phyloP scores from a whole-genome alignment of 2,329 filamentous ascomycete genomes.

The Scleromitrula shiraiana region DNA sequence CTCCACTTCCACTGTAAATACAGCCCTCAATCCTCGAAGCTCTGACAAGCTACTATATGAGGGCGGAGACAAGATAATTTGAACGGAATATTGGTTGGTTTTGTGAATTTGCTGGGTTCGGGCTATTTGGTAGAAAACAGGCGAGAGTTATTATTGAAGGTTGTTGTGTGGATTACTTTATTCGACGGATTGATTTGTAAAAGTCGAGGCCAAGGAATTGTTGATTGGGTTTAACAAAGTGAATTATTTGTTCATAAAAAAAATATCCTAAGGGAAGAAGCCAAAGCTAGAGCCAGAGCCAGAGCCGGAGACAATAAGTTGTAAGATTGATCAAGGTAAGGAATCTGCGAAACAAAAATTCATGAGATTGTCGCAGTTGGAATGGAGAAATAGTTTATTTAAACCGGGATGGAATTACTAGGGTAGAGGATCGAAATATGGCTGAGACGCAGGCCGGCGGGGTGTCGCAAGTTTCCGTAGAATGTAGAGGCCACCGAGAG shows the following conservation, averaged over 20 bases:
- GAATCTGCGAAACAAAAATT: slow-evolving; percentile 4
- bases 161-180: not conserved
- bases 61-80: slow-evolving; percentile 22
- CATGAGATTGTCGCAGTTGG: slow-evolving; percentile 9
- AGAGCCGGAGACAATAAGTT: too few relatives aligned
- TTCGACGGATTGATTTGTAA: not conserved
- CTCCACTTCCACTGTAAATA: slow-evolving; percentile 13
- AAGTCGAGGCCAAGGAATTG: too few relatives aligned
- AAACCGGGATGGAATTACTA: slow-evolving; percentile 7
- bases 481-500: not conserved
- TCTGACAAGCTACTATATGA: slow-evolving; percentile 30
- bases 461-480: slow-evolving; percentile 8
- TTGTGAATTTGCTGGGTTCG: slow-evolving; percentile 14
- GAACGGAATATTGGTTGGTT: slow-evolving; percentile 17
- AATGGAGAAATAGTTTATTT: slow-evolving; percentile 9
- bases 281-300: not conserved
- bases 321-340: not conserved
- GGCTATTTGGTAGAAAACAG: slow-evolving; percentile 25
- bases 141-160: slow-evolving; percentile 2
- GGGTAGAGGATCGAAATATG: slow-evolving; percentile 8
- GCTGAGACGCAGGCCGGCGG: slow-evolving; percentile 10
- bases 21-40: slow-evolving; percentile 31
- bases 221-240: not conserved
- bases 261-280: too few relatives aligned
- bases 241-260: slow-evolving; percentile 1